phyloP scores from a whole-genome alignment of 208 protist genomes.

The Crithidia acanthocephali region DNA sequence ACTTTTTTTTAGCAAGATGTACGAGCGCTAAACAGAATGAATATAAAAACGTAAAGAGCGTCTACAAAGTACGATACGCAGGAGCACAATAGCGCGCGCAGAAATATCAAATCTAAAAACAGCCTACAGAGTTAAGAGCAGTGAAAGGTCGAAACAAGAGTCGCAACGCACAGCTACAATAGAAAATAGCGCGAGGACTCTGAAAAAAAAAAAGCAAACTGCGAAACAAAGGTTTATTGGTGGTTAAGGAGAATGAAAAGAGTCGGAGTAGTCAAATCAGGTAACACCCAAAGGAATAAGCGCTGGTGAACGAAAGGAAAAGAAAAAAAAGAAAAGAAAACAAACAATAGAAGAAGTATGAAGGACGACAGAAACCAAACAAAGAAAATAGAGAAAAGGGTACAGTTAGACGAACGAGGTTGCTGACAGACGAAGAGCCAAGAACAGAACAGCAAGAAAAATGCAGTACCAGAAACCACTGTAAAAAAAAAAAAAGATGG shows the following conservation, averaged over 20 bases:
- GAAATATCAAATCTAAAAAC: not conserved
- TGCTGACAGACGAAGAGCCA: not conserved
- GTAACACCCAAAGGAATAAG: constrained; percentile 5
- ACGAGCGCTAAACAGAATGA: not conserved
- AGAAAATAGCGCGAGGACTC: not conserved
- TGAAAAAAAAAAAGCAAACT: constrained; percentile 4
- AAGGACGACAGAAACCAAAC: not conserved
- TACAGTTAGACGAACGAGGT: not conserved
- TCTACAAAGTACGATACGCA: not conserved
- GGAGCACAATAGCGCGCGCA: not conserved
- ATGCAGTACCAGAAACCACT: not conserved
- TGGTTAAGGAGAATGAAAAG: not conserved
- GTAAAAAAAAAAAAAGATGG: not conserved
- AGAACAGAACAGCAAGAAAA: not conserved
- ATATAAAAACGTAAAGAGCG: not conserved
- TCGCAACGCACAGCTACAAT: not conserved
- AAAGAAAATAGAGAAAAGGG: not conserved
- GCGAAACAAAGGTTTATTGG: not conserved
- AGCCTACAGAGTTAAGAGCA: not conserved
- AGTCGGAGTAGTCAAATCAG: not conserved
- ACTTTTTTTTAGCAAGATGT: not conserved
- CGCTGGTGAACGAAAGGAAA: not conserved
- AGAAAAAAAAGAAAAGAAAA: constrained; percentile 5
- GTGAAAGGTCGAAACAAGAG: not conserved
- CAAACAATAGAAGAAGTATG: constrained; percentile 2